Evolutionary conservation across 768 basidiomycete genomes (phyloP), one percentile per base, ranked within the genome.

Genomic region (Boletus huronensis): DNA sequence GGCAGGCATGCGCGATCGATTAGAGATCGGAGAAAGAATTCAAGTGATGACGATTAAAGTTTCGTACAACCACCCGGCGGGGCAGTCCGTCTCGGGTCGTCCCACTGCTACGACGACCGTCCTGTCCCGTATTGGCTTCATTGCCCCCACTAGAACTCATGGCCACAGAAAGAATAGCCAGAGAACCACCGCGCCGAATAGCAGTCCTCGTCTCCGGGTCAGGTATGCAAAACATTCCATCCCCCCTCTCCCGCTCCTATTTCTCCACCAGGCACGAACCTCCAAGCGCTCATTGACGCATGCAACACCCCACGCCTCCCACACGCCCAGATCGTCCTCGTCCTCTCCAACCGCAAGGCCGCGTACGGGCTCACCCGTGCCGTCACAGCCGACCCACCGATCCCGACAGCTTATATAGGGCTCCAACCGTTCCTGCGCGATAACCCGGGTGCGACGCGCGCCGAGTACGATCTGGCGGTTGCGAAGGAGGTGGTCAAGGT

Each of bases 211-310:
- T 87, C 64, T 87, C 85, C 16, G 85, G 85, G 36, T 83, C 82
- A 67, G 85, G 85, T 82, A 53, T 45, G 62, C 23, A 43, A 16
- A 16, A 14, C n/a, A 4, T 58, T 13, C 31, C 16, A 16, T 5
- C 46, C 9, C 23, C 35, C 36, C 29, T n/a, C n/a, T n/a, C n/a
- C n/a, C n/a, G n/a, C n/a, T 29, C 10, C 7, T 8, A 5, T 25
- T 3, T 9, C 10, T 11, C 16, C 13, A 10, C 13, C 60, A 98
- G 96, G 97, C 39, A 89, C 90, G 23, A 99, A 99, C 72, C 84
- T 99, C 11, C 94, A 98, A 74, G 96, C 97, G 1, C 82, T 98
- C 57, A 90, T 99, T 64, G 89, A 98, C 72, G 92, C 94, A 13
- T 81, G 82, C 60, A 77, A 82, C 60, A 90, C 90, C 75, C 82